phyloP scores from a whole-genome alignment of 768 basidiomycete genomes.

The Boletus insuetus region DNA sequence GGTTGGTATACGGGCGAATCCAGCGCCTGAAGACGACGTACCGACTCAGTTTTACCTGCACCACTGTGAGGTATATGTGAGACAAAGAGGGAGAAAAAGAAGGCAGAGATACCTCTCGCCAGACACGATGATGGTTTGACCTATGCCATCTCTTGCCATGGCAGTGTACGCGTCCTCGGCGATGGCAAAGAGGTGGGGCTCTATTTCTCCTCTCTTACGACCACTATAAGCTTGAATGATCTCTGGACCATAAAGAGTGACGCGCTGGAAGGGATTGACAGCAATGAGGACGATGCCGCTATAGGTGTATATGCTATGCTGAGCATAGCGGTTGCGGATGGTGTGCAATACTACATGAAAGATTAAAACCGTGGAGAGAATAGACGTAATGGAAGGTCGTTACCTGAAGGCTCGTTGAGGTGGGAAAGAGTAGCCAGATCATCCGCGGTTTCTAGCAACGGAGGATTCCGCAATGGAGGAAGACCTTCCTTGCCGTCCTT shows the following conservation, averaged over 20 bases:
- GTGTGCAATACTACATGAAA: constrained; percentile 79
- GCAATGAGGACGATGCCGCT: constrained; percentile 98
- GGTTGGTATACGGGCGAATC: constrained; percentile 1
- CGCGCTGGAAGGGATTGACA: constrained; percentile 97
- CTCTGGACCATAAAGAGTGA: constrained; percentile 94
- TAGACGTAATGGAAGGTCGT: constrained; percentile 16
- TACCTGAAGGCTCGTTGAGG: constrained; percentile 96
- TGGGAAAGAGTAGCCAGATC: constrained; percentile 97
- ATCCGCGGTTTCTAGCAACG: constrained; percentile 93
- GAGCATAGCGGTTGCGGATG: constrained; percentile 93
- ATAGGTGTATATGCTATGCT: constrained; percentile 98
- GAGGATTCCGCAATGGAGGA: constrained; percentile 95
- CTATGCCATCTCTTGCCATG: constrained; percentile 90
- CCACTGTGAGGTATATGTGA: constrained; percentile 56
- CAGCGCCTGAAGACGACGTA: constrained; percentile 33
- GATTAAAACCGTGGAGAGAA: not conserved
- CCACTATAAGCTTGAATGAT: constrained; percentile 97
- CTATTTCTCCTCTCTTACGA: constrained; percentile 87
- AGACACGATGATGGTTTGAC: constrained; percentile 98
- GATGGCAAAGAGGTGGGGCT: constrained; percentile 98
- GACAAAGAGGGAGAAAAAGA: constrained; percentile 2
- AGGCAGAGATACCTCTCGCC: constrained; percentile 78
- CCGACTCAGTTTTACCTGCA: constrained; percentile 98
- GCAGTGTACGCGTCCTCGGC: constrained; percentile 98
- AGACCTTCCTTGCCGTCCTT: constrained; percentile 76